Conservation (phyloP, 768 basidiomycete species). For the Boletus rex-veris region DNA sequence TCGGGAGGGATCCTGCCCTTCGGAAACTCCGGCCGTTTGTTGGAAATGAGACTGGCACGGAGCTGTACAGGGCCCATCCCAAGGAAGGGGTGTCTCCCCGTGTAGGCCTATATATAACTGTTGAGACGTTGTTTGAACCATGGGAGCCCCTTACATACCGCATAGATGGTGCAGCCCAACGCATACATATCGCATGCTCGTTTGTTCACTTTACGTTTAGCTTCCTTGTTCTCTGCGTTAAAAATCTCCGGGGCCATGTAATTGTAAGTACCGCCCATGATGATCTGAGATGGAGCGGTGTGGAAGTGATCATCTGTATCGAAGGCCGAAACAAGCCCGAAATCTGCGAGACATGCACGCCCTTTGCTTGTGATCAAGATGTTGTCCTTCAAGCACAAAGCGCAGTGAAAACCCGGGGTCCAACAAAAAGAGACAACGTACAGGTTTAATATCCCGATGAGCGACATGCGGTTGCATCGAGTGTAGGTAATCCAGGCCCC, state of each 20-base stretch:
- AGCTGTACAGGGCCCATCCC: background rate
- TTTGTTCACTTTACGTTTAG: constrained; percentile 19
- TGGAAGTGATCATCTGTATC: constrained; percentile 12
- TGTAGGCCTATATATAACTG: constrained; percentile 12
- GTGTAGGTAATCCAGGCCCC: constrained; percentile 44
- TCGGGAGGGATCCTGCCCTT: constrained; percentile 12
- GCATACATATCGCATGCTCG: constrained; percentile 40
- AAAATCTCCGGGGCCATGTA: constrained; percentile 30
- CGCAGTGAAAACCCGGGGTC: background rate
- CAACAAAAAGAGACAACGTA: constrained; percentile 4
- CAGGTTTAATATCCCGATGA: constrained; percentile 32
- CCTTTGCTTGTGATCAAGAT: constrained; percentile 42
- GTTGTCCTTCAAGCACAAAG: constrained; percentile 37
- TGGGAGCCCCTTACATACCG: constrained; percentile 20
- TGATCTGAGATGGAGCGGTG: constrained; percentile 5
- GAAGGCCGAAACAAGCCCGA: constrained; percentile 36
- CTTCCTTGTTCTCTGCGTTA: background rate
- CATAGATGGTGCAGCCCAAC: constrained; percentile 40
- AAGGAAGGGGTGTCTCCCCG: constrained; percentile 10
- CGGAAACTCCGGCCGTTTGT: constrained; percentile 15
- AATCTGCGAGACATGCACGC: constrained; percentile 48
- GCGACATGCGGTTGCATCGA: constrained; percentile 36
- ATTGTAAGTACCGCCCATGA: constrained; percentile 12
- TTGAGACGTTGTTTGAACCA: background rate
- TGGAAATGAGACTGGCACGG: background rate